These are phyloP conservation scores for Aspergillus pseudonomiae DNA, from an alignment of 2,329 filamentous ascomycete species.

Conservation along the genomic window DNA sequence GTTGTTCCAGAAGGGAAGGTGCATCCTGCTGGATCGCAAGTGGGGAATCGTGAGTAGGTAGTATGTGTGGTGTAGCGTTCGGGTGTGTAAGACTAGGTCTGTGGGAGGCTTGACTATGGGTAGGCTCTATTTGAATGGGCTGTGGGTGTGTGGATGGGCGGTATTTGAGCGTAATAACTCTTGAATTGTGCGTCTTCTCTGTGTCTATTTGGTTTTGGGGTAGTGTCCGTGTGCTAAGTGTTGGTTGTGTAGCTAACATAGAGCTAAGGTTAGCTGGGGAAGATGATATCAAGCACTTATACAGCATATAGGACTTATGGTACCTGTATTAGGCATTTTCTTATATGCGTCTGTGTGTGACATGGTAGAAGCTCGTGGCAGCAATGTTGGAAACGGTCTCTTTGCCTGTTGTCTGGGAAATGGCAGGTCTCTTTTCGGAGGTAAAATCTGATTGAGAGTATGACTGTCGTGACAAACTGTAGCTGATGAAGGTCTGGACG, in stretches of 20 bases:
- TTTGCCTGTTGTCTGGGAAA: constrained; percentile 37
- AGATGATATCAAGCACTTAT: background rate
- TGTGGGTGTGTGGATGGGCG: background rate
- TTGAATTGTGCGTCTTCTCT: background rate
- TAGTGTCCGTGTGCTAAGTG: background rate
- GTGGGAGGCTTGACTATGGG: background rate
- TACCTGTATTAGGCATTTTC: constrained; percentile 3
- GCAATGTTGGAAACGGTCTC: constrained; percentile 12
- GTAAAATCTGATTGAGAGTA: constrained; percentile 40
- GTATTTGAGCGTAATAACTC: background rate
- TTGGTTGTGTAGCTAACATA: background rate
- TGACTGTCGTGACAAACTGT: constrained; percentile 31
- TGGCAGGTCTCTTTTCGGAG: constrained; percentile 47
- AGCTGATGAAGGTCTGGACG: constrained; percentile 29
- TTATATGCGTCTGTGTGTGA: background rate
- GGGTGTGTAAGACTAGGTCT: background rate
- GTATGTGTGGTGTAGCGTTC: background rate
- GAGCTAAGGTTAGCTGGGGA: background rate
- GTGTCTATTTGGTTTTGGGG: background rate
- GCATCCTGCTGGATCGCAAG: background rate
- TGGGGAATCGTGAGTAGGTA: background rate
- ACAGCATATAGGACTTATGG: background rate
- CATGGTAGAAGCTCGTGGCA: constrained; percentile 1
- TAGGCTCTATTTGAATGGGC: background rate
- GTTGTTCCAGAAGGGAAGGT: background rate